Percentiles rank a stretch among this genome's conserved stretches.
phyloP scores from a whole-genome alignment of 2,329 filamentous ascomycete genomes.

The Celoporthe dispersa region DNA sequence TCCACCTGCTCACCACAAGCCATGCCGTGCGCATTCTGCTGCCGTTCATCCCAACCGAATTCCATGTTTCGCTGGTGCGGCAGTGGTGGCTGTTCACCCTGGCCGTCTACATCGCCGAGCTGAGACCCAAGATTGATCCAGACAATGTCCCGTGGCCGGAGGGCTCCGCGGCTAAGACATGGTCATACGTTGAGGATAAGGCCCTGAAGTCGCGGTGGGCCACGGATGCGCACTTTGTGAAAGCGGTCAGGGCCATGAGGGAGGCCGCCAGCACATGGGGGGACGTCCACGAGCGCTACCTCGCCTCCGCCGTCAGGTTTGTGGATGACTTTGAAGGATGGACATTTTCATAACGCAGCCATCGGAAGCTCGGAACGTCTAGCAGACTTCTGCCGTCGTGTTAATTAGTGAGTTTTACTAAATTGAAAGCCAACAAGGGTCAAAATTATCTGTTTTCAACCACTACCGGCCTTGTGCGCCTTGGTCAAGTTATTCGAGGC shows the following conservation, averaged over 20 bases:
- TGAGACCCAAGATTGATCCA: slow-evolving; percentile 73
- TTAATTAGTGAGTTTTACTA: not conserved
- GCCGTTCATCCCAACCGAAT: slow-evolving; percentile 72
- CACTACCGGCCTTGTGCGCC: not conserved
- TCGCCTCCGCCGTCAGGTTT: slow-evolving; percentile 72
- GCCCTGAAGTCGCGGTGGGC: slow-evolving; percentile 70
- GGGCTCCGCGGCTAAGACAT: slow-evolving; percentile 68
- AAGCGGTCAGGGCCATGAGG: slow-evolving; percentile 75
- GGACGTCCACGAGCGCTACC: slow-evolving; percentile 67
- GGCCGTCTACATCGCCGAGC: slow-evolving; percentile 75
- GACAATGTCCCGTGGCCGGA: slow-evolving; percentile 59
- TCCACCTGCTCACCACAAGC: slow-evolving; percentile 81
- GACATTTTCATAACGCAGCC: slow-evolving; percentile 44
- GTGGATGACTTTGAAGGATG: slow-evolving; percentile 75
- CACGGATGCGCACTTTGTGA: slow-evolving; percentile 83
- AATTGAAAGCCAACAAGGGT: not conserved
- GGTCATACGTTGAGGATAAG: slow-evolving; percentile 76
- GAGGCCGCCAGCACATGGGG: slow-evolving; percentile 78
- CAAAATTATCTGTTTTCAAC: not conserved
- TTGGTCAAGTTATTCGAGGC: not conserved
- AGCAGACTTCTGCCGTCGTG: not conserved
- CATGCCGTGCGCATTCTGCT: slow-evolving; percentile 88
- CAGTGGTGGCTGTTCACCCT: slow-evolving; percentile 91
- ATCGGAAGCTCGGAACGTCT: not conserved
- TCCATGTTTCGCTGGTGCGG: slow-evolving; percentile 74